Base-by-base conservation (phyloP, 306 rosid species). In the Purshia tridentata region DNA sequence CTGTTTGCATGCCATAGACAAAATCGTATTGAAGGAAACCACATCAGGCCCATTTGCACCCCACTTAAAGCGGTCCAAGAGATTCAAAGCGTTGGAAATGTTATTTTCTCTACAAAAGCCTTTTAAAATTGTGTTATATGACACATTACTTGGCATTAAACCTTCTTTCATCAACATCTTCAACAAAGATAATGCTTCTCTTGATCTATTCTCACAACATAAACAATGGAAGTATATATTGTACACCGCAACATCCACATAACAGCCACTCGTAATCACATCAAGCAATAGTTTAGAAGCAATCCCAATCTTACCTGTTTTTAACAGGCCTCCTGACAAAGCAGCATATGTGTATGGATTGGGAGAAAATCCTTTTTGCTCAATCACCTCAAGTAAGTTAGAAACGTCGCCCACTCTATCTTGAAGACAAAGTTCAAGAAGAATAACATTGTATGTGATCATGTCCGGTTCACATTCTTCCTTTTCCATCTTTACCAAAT, bases 391-490 rank as follows among this genome's bases (percentile, higher is more conserved):
- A 35, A 76, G 19, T 46, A 85, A 79, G 68, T 55, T 29, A 67
- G 37, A 8, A 47, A 79, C 61, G 9, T 81, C 78, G 9, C 65
- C 23, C 20, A 61, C 70, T 79, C 79, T 79, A 79, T 70, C 80
- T 46, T 79, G 82, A 81, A 69, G 80, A 42, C 86, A 81, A 76
- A 85, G 88, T 65, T 72, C 86, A 46, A 78, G 78, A 46, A 81
- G 81, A 76, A 85, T 58, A 70, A 85, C 64, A 65, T 85, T 85
- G 51, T 81, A 85, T 5, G 88, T 76, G 22, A 58, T 66, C 76
- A 81, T 69, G 59, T 85, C 88, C 35, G 86, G 86, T 29, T 76
- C 63, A 70, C 82, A 81, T 22, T 84, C 86, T 80, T 82, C 79
- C 39, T 53, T 73, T 70, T 76, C 80, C 86, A 85, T 81, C 73